Conservation (phyloP, 176 grass and related monocot species). For the Musa schizocarpa region DNA sequence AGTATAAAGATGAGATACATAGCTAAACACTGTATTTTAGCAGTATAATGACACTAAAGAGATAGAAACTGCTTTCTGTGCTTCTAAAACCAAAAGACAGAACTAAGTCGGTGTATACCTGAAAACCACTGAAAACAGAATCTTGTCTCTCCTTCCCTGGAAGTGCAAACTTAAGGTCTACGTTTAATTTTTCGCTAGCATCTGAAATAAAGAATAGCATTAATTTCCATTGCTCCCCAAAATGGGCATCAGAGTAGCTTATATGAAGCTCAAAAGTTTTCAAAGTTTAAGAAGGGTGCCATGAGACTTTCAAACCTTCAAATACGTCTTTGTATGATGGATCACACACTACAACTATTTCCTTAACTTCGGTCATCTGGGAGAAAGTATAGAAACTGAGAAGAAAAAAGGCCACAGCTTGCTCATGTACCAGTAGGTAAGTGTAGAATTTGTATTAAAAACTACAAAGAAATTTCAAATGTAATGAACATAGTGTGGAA, state of each 20-base stretch:
- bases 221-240: not conserved
- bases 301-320: conserved; percentile 51
- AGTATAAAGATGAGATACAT: not conserved
- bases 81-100: conserved; percentile 3
- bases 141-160: conserved; percentile 97
- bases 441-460: not conserved
- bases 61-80: not conserved
- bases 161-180: conserved; percentile 76
- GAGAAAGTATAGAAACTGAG: conserved; percentile 77
- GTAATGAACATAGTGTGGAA: conserved; percentile 21
- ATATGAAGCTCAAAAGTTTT: conserved; percentile 22
- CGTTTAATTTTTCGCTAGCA: conserved; percentile 53
- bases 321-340: conserved; percentile 73
- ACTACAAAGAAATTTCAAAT: too few relatives aligned
- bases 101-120: conserved; percentile 32
- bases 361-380: conserved; percentile 75
- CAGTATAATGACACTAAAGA: not conserved
- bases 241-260: not conserved
- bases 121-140: conserved; percentile 95
- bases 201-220: conserved; percentile 29
- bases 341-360: conserved; percentile 96
- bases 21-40: not conserved
- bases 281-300: not conserved
- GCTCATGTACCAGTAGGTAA: conserved; percentile 4
- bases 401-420: conserved; percentile 8